Evolutionary conservation across 768 basidiomycete genomes (phyloP).

Genomic region (Sarcomyxa edulis): DNA sequence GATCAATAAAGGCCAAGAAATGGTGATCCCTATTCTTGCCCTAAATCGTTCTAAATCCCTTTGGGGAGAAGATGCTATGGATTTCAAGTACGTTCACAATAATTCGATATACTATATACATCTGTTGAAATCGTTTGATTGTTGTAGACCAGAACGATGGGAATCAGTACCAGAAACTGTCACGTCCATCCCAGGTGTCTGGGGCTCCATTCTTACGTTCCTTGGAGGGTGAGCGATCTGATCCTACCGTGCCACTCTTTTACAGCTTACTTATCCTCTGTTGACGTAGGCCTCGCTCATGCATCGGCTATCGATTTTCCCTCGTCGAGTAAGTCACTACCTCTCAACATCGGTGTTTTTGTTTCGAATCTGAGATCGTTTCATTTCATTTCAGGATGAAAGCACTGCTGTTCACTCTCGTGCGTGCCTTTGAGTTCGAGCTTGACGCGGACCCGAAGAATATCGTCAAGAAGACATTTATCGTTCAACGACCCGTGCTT

Average conservation of each 20-base stretch:
- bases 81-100: slow-evolving; percentile 32
- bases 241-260: too few relatives aligned
- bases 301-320: slow-evolving; percentile 43
- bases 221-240: too few relatives aligned
- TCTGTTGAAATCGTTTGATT: not conserved
- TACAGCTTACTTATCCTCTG: not conserved
- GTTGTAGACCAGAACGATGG: slow-evolving; percentile 44
- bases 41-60: slow-evolving; percentile 33
- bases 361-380: not conserved
- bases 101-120: not conserved
- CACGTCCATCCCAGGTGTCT: slow-evolving; percentile 35
- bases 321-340: slow-evolving; percentile 35
- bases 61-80: slow-evolving; percentile 42
- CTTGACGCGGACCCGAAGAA: slow-evolving; percentile 11
- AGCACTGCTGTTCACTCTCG: slow-evolving; percentile 25
- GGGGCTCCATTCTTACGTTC: slow-evolving; percentile 36
- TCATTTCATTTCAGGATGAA: slow-evolving; percentile 22
- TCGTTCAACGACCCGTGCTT: slow-evolving; percentile 3
- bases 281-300: slow-evolving; percentile 37
- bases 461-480: slow-evolving; percentile 3
- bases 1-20: slow-evolving; percentile 21
- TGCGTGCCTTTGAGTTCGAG: slow-evolving; percentile 27
- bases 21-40: slow-evolving; percentile 30
- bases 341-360: not conserved
- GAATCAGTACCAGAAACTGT: slow-evolving; percentile 22